Conservation (phyloP, 2,329 filamentous ascomycete genomes). For the Aspergillus proliferans region DNA sequence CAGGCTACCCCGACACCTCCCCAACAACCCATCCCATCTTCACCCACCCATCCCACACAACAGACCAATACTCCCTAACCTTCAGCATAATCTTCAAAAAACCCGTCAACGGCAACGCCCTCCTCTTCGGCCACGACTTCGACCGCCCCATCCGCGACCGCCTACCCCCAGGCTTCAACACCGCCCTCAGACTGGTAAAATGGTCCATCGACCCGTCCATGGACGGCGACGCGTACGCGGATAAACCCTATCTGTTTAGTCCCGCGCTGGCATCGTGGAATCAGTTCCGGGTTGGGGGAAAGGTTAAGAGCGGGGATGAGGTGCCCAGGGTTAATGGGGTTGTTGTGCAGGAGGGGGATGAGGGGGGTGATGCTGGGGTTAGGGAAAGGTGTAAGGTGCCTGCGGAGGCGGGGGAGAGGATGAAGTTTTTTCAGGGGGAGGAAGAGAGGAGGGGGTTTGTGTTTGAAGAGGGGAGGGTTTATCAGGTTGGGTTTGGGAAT, state of each 20-base stretch:
- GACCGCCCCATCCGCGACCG: slow-evolving; percentile 81
- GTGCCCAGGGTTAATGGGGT: slow-evolving; percentile 40
- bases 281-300: slow-evolving; percentile 59
- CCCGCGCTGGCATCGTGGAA: slow-evolving; percentile 77
- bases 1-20: slow-evolving; percentile 65
- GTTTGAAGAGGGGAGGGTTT: slow-evolving; percentile 57
- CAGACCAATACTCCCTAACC: slow-evolving; percentile 79
- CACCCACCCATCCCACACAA: slow-evolving; percentile 58
- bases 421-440: slow-evolving; percentile 56
- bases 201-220: slow-evolving; percentile 89
- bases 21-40: slow-evolving; percentile 74
- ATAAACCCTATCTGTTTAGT: slow-evolving; percentile 80
- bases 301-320: slow-evolving; percentile 17
- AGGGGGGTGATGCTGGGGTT: slow-evolving; percentile 45
- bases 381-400: slow-evolving; percentile 49
- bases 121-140: slow-evolving; percentile 95
- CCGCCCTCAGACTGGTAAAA: slow-evolving; percentile 76
- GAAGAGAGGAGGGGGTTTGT: slow-evolving; percentile 50
- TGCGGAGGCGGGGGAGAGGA: slow-evolving; percentile 47
- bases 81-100: slow-evolving; percentile 71
- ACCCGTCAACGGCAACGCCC: slow-evolving; percentile 59
- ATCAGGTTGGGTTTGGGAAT: slow-evolving; percentile 75
- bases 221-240: slow-evolving; percentile 82
- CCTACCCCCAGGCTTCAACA: slow-evolving; percentile 77
- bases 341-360: slow-evolving; percentile 61